Percentiles rank a stretch among this genome's conserved stretches.
phyloP scores from a whole-genome alignment of 495 filamentous ascomycete species.

The Geopyxis carbonaria region DNA sequence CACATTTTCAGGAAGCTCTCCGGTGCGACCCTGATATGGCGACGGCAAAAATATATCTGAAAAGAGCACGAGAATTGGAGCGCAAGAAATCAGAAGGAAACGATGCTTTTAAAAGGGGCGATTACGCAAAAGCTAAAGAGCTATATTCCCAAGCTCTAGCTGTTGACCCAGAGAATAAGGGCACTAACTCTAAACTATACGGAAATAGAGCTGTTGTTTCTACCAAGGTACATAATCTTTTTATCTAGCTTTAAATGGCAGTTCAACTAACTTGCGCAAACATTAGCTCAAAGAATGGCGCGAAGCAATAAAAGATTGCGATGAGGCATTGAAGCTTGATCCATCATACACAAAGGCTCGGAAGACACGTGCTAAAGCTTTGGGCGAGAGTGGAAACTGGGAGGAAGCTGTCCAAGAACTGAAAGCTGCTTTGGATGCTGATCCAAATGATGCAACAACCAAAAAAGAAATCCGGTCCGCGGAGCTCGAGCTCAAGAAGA shows the following conservation, averaged over 20 bases:
- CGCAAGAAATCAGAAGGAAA: slow-evolving; percentile 92
- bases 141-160: slow-evolving; percentile 70
- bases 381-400: slow-evolving; percentile 74
- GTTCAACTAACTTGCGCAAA: slow-evolving; percentile 8
- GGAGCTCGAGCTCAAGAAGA: slow-evolving; percentile 95
- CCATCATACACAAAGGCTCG: slow-evolving; percentile 73
- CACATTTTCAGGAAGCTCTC: slow-evolving; percentile 77
- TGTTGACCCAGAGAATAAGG: slow-evolving; percentile 78
- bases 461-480: slow-evolving; percentile 70
- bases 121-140: slow-evolving; percentile 62
- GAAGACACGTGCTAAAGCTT: slow-evolving; percentile 79
- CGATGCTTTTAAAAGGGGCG: slow-evolving; percentile 64
- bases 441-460: slow-evolving; percentile 62
- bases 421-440: slow-evolving; percentile 65
- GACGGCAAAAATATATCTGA: slow-evolving; percentile 31
- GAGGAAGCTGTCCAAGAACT: slow-evolving; percentile 74
- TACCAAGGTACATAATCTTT: slow-evolving; percentile 31
- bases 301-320: slow-evolving; percentile 67
- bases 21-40: slow-evolving; percentile 86
- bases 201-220: slow-evolving; percentile 78
- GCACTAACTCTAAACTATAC: slow-evolving; percentile 81
- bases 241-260: not conserved
- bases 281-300: slow-evolving; percentile 64
- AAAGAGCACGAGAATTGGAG: slow-evolving; percentile 45
- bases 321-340: slow-evolving; percentile 69